phyloP scores from a whole-genome alignment of 1,284 basidiomycete genomes.

The Sporisorium reilianum region DNA sequence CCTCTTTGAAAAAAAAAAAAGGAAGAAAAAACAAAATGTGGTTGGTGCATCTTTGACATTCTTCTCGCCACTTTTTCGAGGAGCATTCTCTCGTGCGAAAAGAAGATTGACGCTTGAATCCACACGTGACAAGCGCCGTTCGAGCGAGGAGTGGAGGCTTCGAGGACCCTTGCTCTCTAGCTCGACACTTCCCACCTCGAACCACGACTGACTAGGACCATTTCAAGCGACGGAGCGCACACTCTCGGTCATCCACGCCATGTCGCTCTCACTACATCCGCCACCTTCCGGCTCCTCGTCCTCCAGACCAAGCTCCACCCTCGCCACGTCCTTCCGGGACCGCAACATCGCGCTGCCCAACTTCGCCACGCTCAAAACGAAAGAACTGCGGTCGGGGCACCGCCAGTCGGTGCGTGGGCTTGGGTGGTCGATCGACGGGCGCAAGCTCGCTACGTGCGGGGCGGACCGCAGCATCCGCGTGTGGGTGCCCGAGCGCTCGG shows the following conservation, averaged over 20 bases:
- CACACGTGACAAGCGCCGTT: conserved; percentile 10
- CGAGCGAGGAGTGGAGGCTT: conserved; percentile 21
- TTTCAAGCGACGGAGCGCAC: no score
- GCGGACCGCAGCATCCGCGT: conserved; percentile 51
- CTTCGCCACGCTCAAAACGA: conserved; percentile 25
- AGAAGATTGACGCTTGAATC: background rate
- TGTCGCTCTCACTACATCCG: conserved; percentile 28
- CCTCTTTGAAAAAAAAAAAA: background rate
- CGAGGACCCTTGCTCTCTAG: conserved; percentile 6
- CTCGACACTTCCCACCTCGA: background rate
- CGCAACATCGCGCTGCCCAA: conserved; percentile 24
- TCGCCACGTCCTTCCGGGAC: conserved; percentile 11
- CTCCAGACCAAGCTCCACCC: no score
- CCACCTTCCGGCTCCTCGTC: no score
- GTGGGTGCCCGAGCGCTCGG: conserved; percentile 60
- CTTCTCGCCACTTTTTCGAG: conserved; percentile 9
- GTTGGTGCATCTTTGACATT: conserved; percentile 31
- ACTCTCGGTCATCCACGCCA: no score
- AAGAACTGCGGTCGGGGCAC: conserved; percentile 51
- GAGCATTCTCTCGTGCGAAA: conserved; percentile 11
- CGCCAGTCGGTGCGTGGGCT: conserved; percentile 52
- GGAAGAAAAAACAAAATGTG: conserved; percentile 7
- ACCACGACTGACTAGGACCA: background rate
- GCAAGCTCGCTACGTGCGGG: conserved; percentile 58
- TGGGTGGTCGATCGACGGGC: conserved; percentile 60